Evolutionary conservation across 106 monocot species (phyloP).

Genomic region (Acorus gramineus): DNA sequence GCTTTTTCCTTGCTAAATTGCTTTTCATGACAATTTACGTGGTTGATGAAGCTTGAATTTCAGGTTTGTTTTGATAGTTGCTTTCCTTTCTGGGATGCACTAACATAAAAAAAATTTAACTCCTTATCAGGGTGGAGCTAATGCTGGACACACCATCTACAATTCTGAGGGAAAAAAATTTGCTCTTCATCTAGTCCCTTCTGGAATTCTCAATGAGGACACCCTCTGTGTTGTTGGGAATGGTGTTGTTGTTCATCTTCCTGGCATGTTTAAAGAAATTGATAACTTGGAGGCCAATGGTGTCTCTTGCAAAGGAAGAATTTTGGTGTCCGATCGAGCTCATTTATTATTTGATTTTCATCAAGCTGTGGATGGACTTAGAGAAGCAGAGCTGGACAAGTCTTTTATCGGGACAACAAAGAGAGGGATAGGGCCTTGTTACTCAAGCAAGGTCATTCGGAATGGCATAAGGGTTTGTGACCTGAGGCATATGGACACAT

Average conservation of each 20-base stretch:
- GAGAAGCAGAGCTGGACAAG: constrained; percentile 79
- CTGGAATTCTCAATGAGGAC: constrained; percentile 82
- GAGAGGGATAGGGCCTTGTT: constrained; percentile 90
- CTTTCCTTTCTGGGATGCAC: neutral
- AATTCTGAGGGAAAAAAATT: constrained; percentile 89
- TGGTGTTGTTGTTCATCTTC: constrained; percentile 85
- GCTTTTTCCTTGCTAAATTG: too few species aligned
- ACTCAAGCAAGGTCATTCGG: constrained; percentile 78
- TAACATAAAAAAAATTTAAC: neutral
- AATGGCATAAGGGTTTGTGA: constrained; percentile 85
- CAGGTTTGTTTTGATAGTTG: neutral
- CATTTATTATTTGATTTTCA: constrained; percentile 93
- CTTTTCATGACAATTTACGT: too few species aligned
- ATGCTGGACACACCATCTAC: constrained; percentile 96
- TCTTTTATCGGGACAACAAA: constrained; percentile 95
- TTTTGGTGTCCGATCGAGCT: constrained; percentile 89
- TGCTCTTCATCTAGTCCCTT: constrained; percentile 92
- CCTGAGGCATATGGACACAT: constrained; percentile 80
- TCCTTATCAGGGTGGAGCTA: constrained; percentile 80
- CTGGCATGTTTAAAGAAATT: constrained; percentile 83
- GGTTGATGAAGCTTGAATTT: neutral
- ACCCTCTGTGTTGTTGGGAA: constrained; percentile 87
- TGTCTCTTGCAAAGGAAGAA: constrained; percentile 60
- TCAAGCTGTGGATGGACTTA: constrained; percentile 70
- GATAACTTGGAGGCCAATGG: constrained; percentile 74